Evolutionary conservation across 768 basidiomycete species (phyloP).

Genomic region (Agaricus subrufescens): DNA sequence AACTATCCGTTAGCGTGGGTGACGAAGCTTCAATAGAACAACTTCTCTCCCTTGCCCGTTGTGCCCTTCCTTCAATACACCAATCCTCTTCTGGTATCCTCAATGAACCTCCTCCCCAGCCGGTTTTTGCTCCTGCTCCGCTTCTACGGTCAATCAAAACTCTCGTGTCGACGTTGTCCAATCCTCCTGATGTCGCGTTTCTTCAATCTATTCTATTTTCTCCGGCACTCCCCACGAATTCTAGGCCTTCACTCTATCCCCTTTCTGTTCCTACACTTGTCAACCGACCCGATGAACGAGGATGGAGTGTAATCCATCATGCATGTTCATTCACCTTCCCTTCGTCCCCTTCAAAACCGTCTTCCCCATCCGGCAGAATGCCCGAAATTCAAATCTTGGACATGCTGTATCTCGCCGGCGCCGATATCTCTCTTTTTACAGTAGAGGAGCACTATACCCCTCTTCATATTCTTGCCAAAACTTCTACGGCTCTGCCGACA

Average conservation of each 20-base stretch:
- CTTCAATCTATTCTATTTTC: conserved; percentile 55
- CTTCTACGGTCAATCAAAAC: conserved; percentile 41
- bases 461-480: conserved; percentile 59
- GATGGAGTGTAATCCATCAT: conserved; percentile 73
- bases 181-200: conserved; percentile 42
- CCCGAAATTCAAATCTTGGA: conserved; percentile 65
- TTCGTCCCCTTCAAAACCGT: background rate
- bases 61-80: conserved; percentile 26
- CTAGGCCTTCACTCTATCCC: conserved; percentile 36
- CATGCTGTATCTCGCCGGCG: conserved; percentile 70
- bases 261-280: conserved; percentile 52
- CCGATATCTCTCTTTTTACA: conserved; percentile 70
- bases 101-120: conserved; percentile 35
- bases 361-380: conserved; percentile 26
- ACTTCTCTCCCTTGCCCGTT: conserved; percentile 31
- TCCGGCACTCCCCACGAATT: conserved; percentile 32
- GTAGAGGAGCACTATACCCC: conserved; percentile 57
- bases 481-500: conserved; percentile 25
- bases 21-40: conserved; percentile 20
- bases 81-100: conserved; percentile 21
- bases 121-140: conserved; percentile 36
- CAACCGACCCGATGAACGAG: conserved; percentile 61
- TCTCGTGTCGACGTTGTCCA: conserved; percentile 47
- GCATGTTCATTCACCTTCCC: conserved; percentile 36
- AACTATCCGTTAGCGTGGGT: conserved; percentile 19